These are phyloP conservation scores for Sporisorium sorghi DNA, from an alignment of 1,284 basidiomycete genomes.

Conservation along the genomic window DNA sequence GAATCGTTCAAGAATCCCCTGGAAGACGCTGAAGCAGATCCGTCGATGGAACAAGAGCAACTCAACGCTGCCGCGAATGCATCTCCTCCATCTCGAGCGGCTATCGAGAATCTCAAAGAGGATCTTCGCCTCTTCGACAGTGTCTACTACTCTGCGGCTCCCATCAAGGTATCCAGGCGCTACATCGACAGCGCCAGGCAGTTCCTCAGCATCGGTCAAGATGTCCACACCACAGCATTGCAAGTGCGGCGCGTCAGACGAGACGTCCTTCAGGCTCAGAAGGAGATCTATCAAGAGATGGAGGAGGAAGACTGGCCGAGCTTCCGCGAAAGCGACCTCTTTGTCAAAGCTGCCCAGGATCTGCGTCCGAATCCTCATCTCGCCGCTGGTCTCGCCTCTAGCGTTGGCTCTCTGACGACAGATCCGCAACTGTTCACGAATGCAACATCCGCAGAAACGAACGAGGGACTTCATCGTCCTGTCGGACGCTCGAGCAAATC, in stretches of 20 bases:
- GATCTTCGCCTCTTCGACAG: conserved; percentile 88
- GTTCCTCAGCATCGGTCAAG: conserved; percentile 72
- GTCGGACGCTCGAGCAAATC: conserved; percentile 15
- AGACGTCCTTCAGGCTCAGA: conserved; percentile 84
- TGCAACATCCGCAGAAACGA: neutral
- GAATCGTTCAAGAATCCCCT: conserved; percentile 97
- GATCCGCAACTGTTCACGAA: conserved; percentile 12
- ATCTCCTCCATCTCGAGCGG: conserved; percentile 17
- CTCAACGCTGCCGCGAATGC: conserved; percentile 24
- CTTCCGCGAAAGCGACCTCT: conserved; percentile 87
- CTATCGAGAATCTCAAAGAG: conserved; percentile 76
- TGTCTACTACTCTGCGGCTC: conserved; percentile 80
- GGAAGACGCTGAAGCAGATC: conserved; percentile 72
- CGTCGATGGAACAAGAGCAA: conserved; percentile 72
- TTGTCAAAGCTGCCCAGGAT: conserved; percentile 86
- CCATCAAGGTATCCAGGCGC: conserved; percentile 76
- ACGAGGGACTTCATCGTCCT: conserved; percentile 21
- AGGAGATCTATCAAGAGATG: conserved; percentile 87
- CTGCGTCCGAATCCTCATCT: conserved; percentile 71
- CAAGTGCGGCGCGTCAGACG: conserved; percentile 71
- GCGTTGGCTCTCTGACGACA: conserved; percentile 35
- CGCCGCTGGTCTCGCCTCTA: conserved; percentile 50
- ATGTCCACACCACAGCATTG: conserved; percentile 56
- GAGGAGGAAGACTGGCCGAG: conserved; percentile 85
- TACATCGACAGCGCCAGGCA: conserved; percentile 78